Evolutionary conservation across 306 rosid species (phyloP).

Genomic region (Comarum palustre): DNA sequence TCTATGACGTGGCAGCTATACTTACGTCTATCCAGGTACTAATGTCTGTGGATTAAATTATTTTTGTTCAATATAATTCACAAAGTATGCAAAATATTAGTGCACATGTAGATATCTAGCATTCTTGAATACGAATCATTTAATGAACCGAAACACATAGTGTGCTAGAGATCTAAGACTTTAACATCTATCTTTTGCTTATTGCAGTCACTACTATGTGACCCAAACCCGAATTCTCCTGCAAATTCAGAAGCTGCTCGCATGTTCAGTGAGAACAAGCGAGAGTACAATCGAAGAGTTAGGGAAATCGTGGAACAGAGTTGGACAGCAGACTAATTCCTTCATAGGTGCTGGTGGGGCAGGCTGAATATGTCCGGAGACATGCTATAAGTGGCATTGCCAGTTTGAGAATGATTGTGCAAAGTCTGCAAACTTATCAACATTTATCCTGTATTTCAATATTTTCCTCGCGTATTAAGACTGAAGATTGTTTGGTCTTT

Average conservation of each 20-base stretch:
- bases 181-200: conserved; percentile 4
- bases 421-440: conserved; percentile 38
- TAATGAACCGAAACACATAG: not conserved
- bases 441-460: conserved; percentile 29
- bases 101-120: not conserved
- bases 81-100: not conserved
- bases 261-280: conserved; percentile 86
- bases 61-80: not conserved
- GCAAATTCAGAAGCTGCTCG: conserved; percentile 97
- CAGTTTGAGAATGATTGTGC: conserved; percentile 34
- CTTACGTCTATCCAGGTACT: conserved; percentile 96
- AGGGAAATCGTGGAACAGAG: conserved; percentile 93
- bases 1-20: conserved; percentile 93
- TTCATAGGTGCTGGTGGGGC: conserved; percentile 11
- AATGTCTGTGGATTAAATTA: not conserved
- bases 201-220: conserved; percentile 82
- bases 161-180: not conserved
- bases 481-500: conserved; percentile 27
- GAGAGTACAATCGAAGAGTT: conserved; percentile 85
- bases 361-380: conserved; percentile 25
- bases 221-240: conserved; percentile 96
- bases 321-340: conserved; percentile 81
- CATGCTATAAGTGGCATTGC: conserved; percentile 30
- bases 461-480: conserved; percentile 27
- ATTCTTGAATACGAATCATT: not conserved